Percentiles rank a stretch among this genome's conserved stretches.
Conservation (phyloP, 805 yeast genomes). For the Lachancea sp. region DNA sequence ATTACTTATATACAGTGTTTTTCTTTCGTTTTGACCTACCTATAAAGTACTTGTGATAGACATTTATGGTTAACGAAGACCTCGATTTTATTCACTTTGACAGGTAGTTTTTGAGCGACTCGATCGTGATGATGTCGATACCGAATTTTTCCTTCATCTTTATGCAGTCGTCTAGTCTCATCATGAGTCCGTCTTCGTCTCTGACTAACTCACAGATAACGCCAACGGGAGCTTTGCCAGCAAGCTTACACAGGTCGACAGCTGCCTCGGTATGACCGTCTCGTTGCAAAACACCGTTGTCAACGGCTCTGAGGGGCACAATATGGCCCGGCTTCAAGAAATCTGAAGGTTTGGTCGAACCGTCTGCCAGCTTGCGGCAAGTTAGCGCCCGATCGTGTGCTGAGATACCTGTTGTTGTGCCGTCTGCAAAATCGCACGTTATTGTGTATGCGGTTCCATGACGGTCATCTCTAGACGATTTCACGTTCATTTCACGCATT, state of each 20-base stretch:
- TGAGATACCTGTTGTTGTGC: constrained; percentile 95
- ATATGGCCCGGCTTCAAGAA: constrained; percentile 92
- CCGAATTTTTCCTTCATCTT: constrained; percentile 56
- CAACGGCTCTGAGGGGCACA: constrained; percentile 84
- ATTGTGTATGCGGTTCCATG: constrained; percentile 97
- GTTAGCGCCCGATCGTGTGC: constrained; percentile 92
- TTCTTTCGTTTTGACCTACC: not conserved
- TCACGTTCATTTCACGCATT: constrained; percentile 41
- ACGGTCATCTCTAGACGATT: constrained; percentile 52
- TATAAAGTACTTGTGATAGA: constrained; percentile 1
- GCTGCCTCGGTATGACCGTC: constrained; percentile 98
- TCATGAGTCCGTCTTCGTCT: constrained; percentile 92
- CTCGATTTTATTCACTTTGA: not conserved
- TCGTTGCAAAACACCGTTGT: constrained; percentile 74
- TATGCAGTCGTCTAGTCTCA: constrained; percentile 82
- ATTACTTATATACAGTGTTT: not conserved
- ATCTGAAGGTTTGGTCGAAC: constrained; percentile 46
- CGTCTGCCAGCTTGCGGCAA: constrained; percentile 59
- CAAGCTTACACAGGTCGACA: constrained; percentile 73
- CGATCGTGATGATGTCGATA: constrained; percentile 72
- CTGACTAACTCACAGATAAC: constrained; percentile 91
- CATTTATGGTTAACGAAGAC: not conserved
- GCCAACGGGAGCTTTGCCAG: constrained; percentile 79
- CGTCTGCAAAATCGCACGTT: constrained; percentile 77
- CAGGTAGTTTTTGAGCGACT: constrained; percentile 44